Evolutionary conservation across 106 monocot species (phyloP), one percentile per base, ranked within the genome.

Genomic region (Acorus calamus): DNA sequence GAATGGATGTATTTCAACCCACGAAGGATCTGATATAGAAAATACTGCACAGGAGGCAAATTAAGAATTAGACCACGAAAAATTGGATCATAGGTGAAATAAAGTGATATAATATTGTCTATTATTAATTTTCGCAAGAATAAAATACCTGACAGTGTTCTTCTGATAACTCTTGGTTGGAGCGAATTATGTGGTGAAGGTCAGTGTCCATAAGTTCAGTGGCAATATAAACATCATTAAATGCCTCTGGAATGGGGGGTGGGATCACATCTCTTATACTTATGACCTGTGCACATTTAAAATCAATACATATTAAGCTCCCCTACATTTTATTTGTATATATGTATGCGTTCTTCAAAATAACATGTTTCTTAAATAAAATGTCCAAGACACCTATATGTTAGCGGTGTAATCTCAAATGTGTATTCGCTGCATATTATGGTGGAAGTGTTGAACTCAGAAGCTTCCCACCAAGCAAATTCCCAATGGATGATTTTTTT

Each of bases 1-100:
- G 98, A 99, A 64, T 99, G 98, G 61, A 99, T 88, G 67, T 88
- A 99, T 64, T 88, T 99, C 71, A 99, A 63, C 8, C 98, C 98
- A 2, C 92, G 81, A 11, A 99, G 92, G 41, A 99, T 92, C 66
- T 99, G 98, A 66, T 99, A 99, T 45, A 99, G 68, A 62, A 99
- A 92, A 60, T 92, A 92, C 98, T 99, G 90, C 72, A 80, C 11
- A 13, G 11, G 61, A 14, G 53, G 48, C 44, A 3, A 73, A 2
- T 42, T 7, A 46, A 59, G 6, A 69, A 48, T 52, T 57, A 4
- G 8, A 42, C 11, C 11, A 9, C 7, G 13, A 54, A 12, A 46
- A 55, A n/a, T 55, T 52, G 50, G 45, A 5, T 1, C 7, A 28
- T 4, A 55, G 28, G 28, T 28, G 28, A 55, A 45, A 44, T 44